A percentile compares a stretch with the other conserved stretches of the same genome.
Evolutionary conservation across 2,329 filamentous ascomycete genomes (phyloP).

Genomic region (Hypoxylon sp.): DNA sequence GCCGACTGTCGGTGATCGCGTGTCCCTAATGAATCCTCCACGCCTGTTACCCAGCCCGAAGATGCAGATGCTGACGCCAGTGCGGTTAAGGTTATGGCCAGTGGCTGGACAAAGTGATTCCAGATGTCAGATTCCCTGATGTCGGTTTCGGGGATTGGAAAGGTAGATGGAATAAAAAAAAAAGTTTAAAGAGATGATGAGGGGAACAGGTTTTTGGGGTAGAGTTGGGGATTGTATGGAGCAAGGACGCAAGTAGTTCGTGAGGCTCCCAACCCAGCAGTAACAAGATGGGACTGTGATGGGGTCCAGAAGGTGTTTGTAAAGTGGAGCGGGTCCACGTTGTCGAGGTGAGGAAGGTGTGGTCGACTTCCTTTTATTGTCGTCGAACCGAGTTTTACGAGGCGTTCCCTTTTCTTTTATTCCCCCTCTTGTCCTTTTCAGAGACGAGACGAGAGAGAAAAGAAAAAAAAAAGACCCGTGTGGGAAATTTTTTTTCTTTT

Average conservation of each 20-base stretch:
- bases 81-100: conserved; percentile 35
- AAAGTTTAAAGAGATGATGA: conserved; percentile 41
- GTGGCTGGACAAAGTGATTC: conserved; percentile 38
- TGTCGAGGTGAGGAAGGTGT: conserved; percentile 46
- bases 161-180: conserved; percentile 29
- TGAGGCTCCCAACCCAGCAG: conserved; percentile 47
- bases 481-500: conserved; percentile 32
- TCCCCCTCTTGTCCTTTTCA: conserved; percentile 21
- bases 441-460: too few species aligned
- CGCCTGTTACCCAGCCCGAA: conserved; percentile 44
- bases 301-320: conserved; percentile 46
- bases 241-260: conserved; percentile 47
- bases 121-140: too few species aligned
- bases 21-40: conserved; percentile 42
- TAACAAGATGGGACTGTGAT: conserved; percentile 44
- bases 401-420: too few species aligned
- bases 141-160: too few species aligned
- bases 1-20: conserved; percentile 31
- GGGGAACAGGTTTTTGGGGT: conserved; percentile 47
- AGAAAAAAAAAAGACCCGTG: conserved; percentile 12
- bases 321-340: conserved; percentile 48
- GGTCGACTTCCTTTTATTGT: conserved; percentile 47
- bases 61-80: conserved; percentile 40
- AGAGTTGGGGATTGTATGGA: conserved; percentile 48
- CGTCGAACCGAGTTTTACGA: too few species aligned